These are phyloP conservation scores for Alternaria novae-zelandiae DNA, from an alignment of 2,329 filamentous ascomycete species.

Conservation along the genomic window DNA sequence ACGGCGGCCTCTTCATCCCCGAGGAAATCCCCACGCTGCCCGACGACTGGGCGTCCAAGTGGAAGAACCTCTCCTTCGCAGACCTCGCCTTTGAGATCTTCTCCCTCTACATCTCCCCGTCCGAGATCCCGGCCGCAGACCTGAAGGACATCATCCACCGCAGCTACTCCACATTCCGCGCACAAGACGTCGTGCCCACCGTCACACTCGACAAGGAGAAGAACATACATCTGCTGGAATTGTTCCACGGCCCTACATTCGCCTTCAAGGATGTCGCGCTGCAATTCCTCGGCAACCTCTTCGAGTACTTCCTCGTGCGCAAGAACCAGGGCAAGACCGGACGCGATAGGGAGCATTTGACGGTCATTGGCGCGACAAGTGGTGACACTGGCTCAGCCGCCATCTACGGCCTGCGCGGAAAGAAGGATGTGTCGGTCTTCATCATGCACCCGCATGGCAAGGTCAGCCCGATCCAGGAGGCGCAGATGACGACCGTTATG, in stretches of 20 bases:
- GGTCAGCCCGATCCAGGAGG: conserved; percentile 90
- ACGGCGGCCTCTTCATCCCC: conserved; percentile 89
- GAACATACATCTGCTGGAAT: conserved; percentile 84
- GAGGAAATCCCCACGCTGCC: conserved; percentile 75
- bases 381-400: conserved; percentile 83
- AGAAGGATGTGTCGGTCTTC: conserved; percentile 96
- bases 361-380: conserved; percentile 51
- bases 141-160: conserved; percentile 82
- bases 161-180: conserved; percentile 89
- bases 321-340: conserved; percentile 74
- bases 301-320: conserved; percentile 82
- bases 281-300: conserved; percentile 95
- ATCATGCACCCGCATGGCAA: conserved; percentile 93
- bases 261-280: conserved; percentile 92
- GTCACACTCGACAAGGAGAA: conserved; percentile 73
- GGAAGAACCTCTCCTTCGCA: conserved; percentile 79
- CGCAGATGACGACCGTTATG: conserved; percentile 94
- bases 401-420: conserved; percentile 92
- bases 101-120: conserved; percentile 81
- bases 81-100: conserved; percentile 86
- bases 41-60: conserved; percentile 68
- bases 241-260: conserved; percentile 96
- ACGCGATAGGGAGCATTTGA: conserved; percentile 62
- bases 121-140: conserved; percentile 81
- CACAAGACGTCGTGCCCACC: conserved; percentile 77